These are phyloP conservation scores for Nitzschia sp. DNA, from an alignment of 108 stramenopile genomes.

Conservation along the genomic window DNA sequence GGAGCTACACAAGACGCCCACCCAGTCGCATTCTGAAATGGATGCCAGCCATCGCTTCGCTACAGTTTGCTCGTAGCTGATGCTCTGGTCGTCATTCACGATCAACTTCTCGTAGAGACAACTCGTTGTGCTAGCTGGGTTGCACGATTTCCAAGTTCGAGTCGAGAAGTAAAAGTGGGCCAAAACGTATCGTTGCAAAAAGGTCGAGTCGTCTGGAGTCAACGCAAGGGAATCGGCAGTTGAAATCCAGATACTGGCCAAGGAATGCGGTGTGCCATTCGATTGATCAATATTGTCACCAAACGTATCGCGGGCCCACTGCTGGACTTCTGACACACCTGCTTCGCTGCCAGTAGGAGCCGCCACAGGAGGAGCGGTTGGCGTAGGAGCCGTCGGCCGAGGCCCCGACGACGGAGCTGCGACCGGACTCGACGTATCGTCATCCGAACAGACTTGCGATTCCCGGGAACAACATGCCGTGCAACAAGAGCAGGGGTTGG, in stretches of 20 bases:
- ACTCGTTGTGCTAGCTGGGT: slow-evolving; percentile 23
- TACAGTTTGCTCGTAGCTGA: not conserved
- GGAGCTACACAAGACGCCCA: slow-evolving; percentile 2
- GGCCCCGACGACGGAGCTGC: too few species aligned
- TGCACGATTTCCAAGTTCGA: slow-evolving; percentile 45
- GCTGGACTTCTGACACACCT: not conserved
- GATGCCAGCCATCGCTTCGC: slow-evolving; percentile 11
- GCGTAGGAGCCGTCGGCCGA: not conserved
- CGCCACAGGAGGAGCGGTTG: not conserved
- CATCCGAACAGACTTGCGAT: slow-evolving; percentile 2
- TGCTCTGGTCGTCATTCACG: not conserved
- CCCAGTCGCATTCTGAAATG: slow-evolving; percentile 10
- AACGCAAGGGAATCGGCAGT: not conserved
- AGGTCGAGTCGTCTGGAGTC: not conserved
- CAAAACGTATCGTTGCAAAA: slow-evolving; percentile 68
- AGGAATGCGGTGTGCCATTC: slow-evolving; percentile 3
- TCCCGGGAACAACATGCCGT: slow-evolving; percentile 27
- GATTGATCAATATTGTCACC: slow-evolving; percentile 11
- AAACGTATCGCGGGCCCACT: slow-evolving; percentile 4
- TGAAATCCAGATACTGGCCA: slow-evolving; percentile 10
- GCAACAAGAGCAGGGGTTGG: slow-evolving; percentile 29
- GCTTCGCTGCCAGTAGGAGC: not conserved
- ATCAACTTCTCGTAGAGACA: slow-evolving; percentile 7
- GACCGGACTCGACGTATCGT: not conserved
- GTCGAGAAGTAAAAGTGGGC: slow-evolving; percentile 53